These are phyloP conservation scores for Pyrenophora seminiperda DNA, from an alignment of 2,329 filamentous ascomycete genomes.

Conservation along the genomic window DNA sequence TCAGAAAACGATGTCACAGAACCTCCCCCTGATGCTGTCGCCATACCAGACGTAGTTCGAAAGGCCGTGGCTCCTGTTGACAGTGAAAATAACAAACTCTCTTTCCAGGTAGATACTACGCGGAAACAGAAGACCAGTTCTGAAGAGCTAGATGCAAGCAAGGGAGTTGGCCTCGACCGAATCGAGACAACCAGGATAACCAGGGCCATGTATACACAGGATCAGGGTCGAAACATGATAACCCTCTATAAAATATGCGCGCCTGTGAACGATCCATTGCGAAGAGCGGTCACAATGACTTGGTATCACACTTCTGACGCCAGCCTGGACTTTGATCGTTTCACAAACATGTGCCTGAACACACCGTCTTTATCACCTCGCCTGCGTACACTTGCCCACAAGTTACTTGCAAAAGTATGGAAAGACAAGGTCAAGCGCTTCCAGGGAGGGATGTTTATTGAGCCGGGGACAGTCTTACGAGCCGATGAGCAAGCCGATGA, in stretches of 20 bases:
- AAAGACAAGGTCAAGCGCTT: slow-evolving; percentile 33
- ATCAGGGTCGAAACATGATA: slow-evolving; percentile 24
- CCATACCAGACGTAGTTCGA: neutral
- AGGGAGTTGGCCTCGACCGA: slow-evolving; percentile 10
- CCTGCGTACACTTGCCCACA: slow-evolving; percentile 19
- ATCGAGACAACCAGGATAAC: slow-evolving; percentile 34
- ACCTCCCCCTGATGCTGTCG: neutral
- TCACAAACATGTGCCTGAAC: slow-evolving; percentile 30
- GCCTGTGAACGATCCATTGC: slow-evolving; percentile 21
- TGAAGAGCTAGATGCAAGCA: slow-evolving; percentile 1
- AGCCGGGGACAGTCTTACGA: slow-evolving; percentile 41
- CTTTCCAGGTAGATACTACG: slow-evolving; percentile 26
- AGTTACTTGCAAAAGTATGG: slow-evolving; percentile 30
- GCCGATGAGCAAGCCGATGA: slow-evolving; percentile 41
- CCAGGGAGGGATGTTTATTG: slow-evolving; percentile 39
- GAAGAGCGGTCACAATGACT: slow-evolving; percentile 17
- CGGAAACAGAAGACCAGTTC: neutral
- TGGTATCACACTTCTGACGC: slow-evolving; percentile 35
- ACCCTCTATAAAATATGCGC: slow-evolving; percentile 30
- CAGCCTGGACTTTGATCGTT: slow-evolving; percentile 32
- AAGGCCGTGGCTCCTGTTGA: slow-evolving; percentile 20
- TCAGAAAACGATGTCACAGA: no score
- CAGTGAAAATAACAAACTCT: slow-evolving; percentile 30
- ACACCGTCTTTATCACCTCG: slow-evolving; percentile 27
- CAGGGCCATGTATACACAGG: slow-evolving; percentile 24